Conservation (phyloP, 2,329 filamentous ascomycete genomes). For the Zasmidium cellare region DNA sequence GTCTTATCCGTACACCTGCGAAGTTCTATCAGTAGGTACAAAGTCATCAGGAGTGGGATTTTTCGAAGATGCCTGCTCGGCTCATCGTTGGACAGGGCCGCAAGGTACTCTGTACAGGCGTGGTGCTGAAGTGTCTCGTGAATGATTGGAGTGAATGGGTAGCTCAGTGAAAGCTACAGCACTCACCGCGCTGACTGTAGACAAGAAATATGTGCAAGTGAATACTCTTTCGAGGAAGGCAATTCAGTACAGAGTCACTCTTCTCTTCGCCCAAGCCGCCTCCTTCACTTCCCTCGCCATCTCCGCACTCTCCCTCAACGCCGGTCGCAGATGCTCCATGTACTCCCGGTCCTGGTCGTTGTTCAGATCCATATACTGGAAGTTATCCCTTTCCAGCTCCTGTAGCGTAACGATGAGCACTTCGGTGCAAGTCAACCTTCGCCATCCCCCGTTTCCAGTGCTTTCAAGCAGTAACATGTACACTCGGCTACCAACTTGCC, state of each 20-base stretch:
- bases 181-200: too few relatives aligned
- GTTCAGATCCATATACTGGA: not conserved
- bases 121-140: too few relatives aligned
- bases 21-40: too few relatives aligned
- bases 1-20: too few relatives aligned
- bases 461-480: constrained; percentile 12
- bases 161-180: too few relatives aligned
- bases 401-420: not conserved
- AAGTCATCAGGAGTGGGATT: too few relatives aligned
- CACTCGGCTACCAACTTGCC: not conserved
- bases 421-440: not conserved
- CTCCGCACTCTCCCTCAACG: not conserved
- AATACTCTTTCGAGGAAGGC: too few relatives aligned
- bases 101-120: too few relatives aligned
- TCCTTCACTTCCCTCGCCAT: not conserved
- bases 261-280: constrained; percentile 1
- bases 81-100: too few relatives aligned
- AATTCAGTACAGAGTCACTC: not conserved
- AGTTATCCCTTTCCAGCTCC: not conserved
- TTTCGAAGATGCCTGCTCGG: too few relatives aligned
- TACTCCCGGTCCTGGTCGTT: not conserved
- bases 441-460: constrained; percentile 1
- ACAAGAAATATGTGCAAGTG: too few relatives aligned
- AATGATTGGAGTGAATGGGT: too few relatives aligned
- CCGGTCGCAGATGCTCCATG: not conserved